phyloP scores from a whole-genome alignment of 202 grass and related monocot genomes.

The Cymbopogon flexuosus region DNA sequence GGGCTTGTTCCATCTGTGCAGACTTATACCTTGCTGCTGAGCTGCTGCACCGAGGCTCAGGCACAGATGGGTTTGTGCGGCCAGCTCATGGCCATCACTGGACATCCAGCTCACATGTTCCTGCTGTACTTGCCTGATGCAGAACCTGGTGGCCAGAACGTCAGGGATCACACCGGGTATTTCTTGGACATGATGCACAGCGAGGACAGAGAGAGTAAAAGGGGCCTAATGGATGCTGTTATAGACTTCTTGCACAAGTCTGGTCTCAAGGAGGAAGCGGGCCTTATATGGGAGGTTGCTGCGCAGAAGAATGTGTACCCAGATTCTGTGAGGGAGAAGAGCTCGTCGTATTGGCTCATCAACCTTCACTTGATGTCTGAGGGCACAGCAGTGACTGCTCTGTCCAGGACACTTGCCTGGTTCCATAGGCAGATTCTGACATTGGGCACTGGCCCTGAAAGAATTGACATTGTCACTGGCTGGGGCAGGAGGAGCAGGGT shows the following conservation, averaged over 20 bases:
- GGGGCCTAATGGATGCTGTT: constrained; percentile 83
- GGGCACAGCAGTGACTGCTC: constrained; percentile 75
- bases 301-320: constrained; percentile 89
- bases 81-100: constrained; percentile 84
- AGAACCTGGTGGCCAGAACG: constrained; percentile 72
- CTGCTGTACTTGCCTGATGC: constrained; percentile 76
- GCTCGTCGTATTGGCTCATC: constrained; percentile 72
- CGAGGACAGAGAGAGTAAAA: constrained; percentile 89
- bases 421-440: constrained; percentile 67
- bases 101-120: constrained; percentile 87
- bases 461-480: constrained; percentile 90
- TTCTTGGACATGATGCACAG: constrained; percentile 95
- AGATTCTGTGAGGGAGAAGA: constrained; percentile 77
- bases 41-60: constrained; percentile 61
- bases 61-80: constrained; percentile 59
- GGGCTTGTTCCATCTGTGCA: constrained; percentile 83
- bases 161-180: constrained; percentile 55
- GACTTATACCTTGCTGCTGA: constrained; percentile 89
- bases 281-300: constrained; percentile 87
- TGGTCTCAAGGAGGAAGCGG: constrained; percentile 87
- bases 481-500: constrained; percentile 93
- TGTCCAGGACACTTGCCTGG: constrained; percentile 86
- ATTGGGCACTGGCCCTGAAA: constrained; percentile 46
- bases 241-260: constrained; percentile 91
- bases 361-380: constrained; percentile 96